A percentile compares a stretch with the other conserved stretches of the same genome.
Conservation (phyloP, 2,329 filamentous ascomycete genomes). For the Pseudogymnoascus sp. region DNA sequence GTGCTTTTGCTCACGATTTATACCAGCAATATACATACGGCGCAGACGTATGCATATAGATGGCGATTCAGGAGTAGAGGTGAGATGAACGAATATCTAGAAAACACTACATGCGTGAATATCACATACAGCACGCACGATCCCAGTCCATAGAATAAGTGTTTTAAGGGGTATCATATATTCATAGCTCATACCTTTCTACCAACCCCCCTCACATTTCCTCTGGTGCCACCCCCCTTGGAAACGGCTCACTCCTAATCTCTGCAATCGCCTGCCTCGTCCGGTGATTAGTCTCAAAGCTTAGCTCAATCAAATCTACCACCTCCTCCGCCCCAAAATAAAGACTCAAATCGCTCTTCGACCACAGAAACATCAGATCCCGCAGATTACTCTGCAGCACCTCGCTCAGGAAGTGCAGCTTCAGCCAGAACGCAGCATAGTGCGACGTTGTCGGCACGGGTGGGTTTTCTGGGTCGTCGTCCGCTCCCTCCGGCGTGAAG, state of each 20-base stretch:
- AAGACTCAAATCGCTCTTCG: slow-evolving; percentile 56
- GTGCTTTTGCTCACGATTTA: background rate
- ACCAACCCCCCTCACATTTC: background rate
- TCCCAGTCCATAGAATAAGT: background rate
- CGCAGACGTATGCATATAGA: too few relatives aligned
- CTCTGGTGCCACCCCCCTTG: slow-evolving; percentile 20
- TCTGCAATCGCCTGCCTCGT: slow-evolving; percentile 51
- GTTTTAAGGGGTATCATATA: background rate
- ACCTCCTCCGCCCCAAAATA: slow-evolving; percentile 56
- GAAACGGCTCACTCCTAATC: slow-evolving; percentile 45
- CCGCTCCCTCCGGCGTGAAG: slow-evolving; percentile 40
- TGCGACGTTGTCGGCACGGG: slow-evolving; percentile 49
- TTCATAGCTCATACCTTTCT: slow-evolving; percentile 5
- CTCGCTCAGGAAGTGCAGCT: slow-evolving; percentile 56
- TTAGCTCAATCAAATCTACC: slow-evolving; percentile 52
- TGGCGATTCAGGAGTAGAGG: background rate
- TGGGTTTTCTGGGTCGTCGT: slow-evolving; percentile 22
- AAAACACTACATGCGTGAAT: background rate
- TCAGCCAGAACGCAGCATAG: slow-evolving; percentile 54
- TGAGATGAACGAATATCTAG: background rate
- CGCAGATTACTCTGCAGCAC: slow-evolving; percentile 58
- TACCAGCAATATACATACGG: background rate
- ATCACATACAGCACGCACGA: background rate
- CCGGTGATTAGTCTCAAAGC: slow-evolving; percentile 55
- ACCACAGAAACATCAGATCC: slow-evolving; percentile 56